phyloP scores from a whole-genome alignment of 352 stramenopile species.

The Stephanocyclus meneghinianus region DNA sequence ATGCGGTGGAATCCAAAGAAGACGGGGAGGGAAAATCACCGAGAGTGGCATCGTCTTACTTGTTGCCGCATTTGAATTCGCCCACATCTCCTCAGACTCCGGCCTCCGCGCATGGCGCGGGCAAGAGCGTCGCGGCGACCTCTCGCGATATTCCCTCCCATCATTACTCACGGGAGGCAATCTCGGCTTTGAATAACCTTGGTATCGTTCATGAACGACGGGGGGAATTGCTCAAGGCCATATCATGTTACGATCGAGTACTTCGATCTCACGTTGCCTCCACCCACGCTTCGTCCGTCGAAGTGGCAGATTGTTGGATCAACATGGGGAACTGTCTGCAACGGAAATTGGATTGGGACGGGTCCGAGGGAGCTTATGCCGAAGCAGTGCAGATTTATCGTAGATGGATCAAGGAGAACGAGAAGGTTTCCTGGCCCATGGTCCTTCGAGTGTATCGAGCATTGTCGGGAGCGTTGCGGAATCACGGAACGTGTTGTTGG shows the following conservation, averaged over 20 bases:
- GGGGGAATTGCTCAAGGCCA: constrained; percentile 22
- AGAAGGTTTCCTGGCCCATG: neutral
- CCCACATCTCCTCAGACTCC: neutral
- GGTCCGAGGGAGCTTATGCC: constrained; percentile 1
- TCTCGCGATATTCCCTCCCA: neutral
- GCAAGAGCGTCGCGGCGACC: too few relatives aligned
- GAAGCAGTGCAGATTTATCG: constrained; percentile 10
- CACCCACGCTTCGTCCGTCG: neutral
- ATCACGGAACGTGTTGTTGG: constrained; percentile 38
- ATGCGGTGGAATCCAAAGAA: neutral
- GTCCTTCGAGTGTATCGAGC: constrained; percentile 12
- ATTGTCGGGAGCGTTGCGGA: constrained; percentile 28
- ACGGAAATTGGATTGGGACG: constrained; percentile 16
- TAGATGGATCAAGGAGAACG: neutral
- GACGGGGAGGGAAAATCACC: neutral
- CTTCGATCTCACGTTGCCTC: neutral
- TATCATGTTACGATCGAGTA: constrained; percentile 27
- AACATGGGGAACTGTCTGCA: constrained; percentile 38
- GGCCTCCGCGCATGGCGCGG: neutral
- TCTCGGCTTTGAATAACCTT: constrained; percentile 22
- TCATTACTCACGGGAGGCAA: neutral
- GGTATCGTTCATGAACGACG: constrained; percentile 39
- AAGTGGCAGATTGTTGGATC: constrained; percentile 24
- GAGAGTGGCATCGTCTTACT: neutral
- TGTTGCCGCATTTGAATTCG: neutral